Evolutionary conservation across 129 eudicot species (phyloP), one percentile per base, ranked within the genome.

Genomic region (Silybum marianum): DNA sequence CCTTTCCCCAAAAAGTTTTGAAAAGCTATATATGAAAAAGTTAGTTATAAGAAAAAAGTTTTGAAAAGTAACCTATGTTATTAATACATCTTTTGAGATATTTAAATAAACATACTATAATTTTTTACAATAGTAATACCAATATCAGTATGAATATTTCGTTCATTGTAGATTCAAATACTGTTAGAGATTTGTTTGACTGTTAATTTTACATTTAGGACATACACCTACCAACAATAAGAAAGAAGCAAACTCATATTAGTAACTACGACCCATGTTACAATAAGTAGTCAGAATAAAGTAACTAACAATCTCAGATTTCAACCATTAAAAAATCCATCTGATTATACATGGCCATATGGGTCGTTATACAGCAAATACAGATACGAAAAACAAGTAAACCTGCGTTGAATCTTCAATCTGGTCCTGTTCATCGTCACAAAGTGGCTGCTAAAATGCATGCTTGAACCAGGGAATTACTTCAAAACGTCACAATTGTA

Each of bases 301-400:
- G 30, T 22, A 22, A 65, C 69, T 7, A 58, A 13, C 69, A 11
- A 21, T 34, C 36, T 76, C 54, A 48, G 23, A 76, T 26, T 5
- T 3, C 23, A 14, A 4, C 39, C 68, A 12, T 32, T 21, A 12
- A 13, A 13, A 34, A 76, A 58, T 34, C 32, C 72, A 28, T 36
- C 3, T 62, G 14, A 76, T 60, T 34, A 76, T 62, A 10, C 26
- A 44, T 73, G 65, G 24, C 18, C 54, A 48, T 6, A 48, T 4
- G 13, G 75, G 18, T 14, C 23, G 16, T 22, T 74, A 48, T 4
- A 42, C 2, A 23, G 67, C 32, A n/a, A 72, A 62, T 30, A 9
- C 60, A 63, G 21, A 71, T 25, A 30, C 24, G 22, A 10, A 68
- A 16, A 75, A 75, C 62, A 68, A 7, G 75, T 48, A 30, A 83